Conservation (phyloP, 306 rosid genomes). For the Bauhinia variegata region DNA sequence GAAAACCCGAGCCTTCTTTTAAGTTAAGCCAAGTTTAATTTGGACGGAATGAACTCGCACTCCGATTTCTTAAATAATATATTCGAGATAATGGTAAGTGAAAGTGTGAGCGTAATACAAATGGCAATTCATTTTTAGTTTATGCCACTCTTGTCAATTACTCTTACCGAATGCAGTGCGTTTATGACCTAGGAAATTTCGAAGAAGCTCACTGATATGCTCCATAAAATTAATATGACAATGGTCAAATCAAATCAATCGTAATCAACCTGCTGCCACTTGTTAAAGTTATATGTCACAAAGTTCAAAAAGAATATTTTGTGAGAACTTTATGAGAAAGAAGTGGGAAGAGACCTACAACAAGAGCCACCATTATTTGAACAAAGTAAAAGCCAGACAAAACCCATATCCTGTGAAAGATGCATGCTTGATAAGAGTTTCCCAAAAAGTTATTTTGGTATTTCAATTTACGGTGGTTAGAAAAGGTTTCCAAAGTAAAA, state of each 20-base stretch:
- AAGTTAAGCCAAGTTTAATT: too few relatives aligned
- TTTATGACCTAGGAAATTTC: neutral
- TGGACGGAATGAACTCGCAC: too few relatives aligned
- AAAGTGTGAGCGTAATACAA: too few relatives aligned
- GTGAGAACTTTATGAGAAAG: conserved; percentile 37
- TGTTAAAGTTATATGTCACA: conserved; percentile 32
- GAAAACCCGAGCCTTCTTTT: too few relatives aligned
- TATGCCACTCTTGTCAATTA: neutral
- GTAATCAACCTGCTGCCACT: conserved; percentile 31
- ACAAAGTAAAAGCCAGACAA: conserved; percentile 32
- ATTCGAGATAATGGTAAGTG: too few relatives aligned
- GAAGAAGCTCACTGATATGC: neutral
- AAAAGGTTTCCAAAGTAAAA: conserved; percentile 63
- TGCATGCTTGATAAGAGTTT: conserved; percentile 43
- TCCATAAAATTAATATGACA: neutral
- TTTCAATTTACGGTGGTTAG: conserved; percentile 46
- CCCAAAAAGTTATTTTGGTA: conserved; percentile 56
- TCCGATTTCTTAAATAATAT: too few relatives aligned
- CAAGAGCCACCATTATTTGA: conserved; percentile 36
- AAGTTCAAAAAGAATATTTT: conserved; percentile 37
- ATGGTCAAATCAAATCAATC: conserved; percentile 28
- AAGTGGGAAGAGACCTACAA: conserved; percentile 35
- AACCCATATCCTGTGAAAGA: conserved; percentile 53
- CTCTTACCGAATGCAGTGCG: neutral
- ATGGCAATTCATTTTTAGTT: too few relatives aligned